phyloP scores from a whole-genome alignment of 495 filamentous ascomycete genomes.

The Tricharina praecox region DNA sequence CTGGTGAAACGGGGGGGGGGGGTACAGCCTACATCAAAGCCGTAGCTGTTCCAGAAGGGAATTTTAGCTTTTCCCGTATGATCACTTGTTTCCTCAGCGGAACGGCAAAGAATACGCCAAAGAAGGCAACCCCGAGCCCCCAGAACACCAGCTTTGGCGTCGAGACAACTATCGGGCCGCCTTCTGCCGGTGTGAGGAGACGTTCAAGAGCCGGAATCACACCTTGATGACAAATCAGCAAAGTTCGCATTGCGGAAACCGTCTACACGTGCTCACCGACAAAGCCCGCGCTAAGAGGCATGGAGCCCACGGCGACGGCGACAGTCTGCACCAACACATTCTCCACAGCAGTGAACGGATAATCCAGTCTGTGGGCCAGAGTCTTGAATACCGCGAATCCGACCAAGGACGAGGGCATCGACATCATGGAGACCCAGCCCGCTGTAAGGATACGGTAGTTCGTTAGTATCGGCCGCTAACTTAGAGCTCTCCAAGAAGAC shows the following conservation, averaged over 20 bases:
- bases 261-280: slow-evolving; percentile 48
- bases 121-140: slow-evolving; percentile 81
- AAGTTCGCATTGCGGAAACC: slow-evolving; percentile 18
- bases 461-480: slow-evolving; percentile 1
- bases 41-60: slow-evolving; percentile 88
- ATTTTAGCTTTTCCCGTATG: slow-evolving; percentile 76
- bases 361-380: slow-evolving; percentile 47
- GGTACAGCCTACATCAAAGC: slow-evolving; percentile 56
- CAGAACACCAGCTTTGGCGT: slow-evolving; percentile 68
- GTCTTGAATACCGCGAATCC: slow-evolving; percentile 93
- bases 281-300: slow-evolving; percentile 92
- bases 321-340: slow-evolving; percentile 94
- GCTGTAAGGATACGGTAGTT: slow-evolving; percentile 25
- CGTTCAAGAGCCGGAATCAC: slow-evolving; percentile 81
- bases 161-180: slow-evolving; percentile 54
- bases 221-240: slow-evolving; percentile 2
- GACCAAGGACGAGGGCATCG: slow-evolving; percentile 85
- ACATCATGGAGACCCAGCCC: slow-evolving; percentile 71
- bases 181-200: slow-evolving; percentile 56
- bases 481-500: slow-evolving; percentile 2
- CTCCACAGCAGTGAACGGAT: slow-evolving; percentile 83
- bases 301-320: slow-evolving; percentile 84
- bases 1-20: not conserved
- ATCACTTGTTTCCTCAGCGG: slow-evolving; percentile 77
- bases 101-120: slow-evolving; percentile 91